phyloP scores from a whole-genome alignment of 2,329 filamentous ascomycete species.

The Mycogone perniciosa region DNA sequence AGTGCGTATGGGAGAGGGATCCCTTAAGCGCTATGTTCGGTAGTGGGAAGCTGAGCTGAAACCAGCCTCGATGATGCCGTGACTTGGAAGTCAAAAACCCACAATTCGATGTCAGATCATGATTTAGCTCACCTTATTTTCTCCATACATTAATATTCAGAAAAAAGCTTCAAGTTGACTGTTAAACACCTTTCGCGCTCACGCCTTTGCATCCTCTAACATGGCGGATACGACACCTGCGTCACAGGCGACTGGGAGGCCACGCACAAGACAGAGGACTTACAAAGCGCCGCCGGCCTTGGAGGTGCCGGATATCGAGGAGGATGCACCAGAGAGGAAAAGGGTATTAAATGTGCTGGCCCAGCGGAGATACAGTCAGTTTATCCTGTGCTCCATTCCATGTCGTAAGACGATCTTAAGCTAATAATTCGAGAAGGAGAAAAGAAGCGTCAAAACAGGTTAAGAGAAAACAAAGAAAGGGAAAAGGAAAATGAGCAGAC shows the following conservation, averaged over 20 bases:
- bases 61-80: neutral
- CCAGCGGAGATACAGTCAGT: slow-evolving; percentile 46
- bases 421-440: slow-evolving; percentile 21
- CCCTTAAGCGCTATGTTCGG: neutral
- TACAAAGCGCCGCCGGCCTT: slow-evolving; percentile 36
- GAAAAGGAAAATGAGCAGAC: neutral
- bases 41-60: neutral
- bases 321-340: slow-evolving; percentile 48
- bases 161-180: too few relatives aligned
- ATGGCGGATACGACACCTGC: neutral
- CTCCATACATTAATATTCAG: too few relatives aligned
- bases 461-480: slow-evolving; percentile 12
- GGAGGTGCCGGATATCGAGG: slow-evolving; percentile 40
- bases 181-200: too few relatives aligned
- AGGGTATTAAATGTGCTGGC: slow-evolving; percentile 48
- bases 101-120: too few relatives aligned
- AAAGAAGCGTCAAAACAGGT: slow-evolving; percentile 26
- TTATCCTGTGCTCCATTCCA: neutral
- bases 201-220: too few relatives aligned
- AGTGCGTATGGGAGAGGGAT: neutral
- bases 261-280: slow-evolving; percentile 33
- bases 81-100: neutral
- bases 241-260: slow-evolving; percentile 13
- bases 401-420: neutral
- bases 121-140: too few relatives aligned